Percentiles rank a stretch among this genome's conserved stretches.
Evolutionary conservation across 2,329 filamentous ascomycete genomes (phyloP).

Genomic region (Verticillium nonalfalfae): DNA sequence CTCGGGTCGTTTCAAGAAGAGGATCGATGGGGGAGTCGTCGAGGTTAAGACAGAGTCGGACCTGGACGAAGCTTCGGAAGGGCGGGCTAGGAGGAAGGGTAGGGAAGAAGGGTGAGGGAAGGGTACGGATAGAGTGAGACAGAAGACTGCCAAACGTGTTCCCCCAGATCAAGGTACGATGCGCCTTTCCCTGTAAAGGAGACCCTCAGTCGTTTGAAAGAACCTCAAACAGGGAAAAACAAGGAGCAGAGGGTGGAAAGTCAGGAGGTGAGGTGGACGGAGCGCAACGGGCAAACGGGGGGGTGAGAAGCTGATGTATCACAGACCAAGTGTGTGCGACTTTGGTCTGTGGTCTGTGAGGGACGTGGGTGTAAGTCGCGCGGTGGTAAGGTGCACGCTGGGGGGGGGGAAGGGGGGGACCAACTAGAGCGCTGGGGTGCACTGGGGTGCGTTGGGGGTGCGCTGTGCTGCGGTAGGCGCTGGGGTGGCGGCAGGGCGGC

Average conservation of each 20-base stretch:
- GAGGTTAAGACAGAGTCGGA: background rate
- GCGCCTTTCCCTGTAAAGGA: conserved; percentile 1
- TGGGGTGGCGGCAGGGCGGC: conserved; percentile 8
- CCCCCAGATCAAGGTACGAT: background rate
- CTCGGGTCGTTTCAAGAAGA: conserved; percentile 3
- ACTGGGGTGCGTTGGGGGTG: background rate
- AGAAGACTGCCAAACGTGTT: conserved; percentile 2
- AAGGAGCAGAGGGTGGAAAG: background rate
- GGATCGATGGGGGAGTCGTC: background rate
- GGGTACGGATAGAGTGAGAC: conserved; percentile 1
- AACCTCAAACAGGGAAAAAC: conserved; percentile 1
- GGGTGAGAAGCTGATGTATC: conserved; percentile 5
- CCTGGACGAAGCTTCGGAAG: background rate
- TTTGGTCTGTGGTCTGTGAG: background rate
- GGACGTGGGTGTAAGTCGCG: conserved; percentile 8
- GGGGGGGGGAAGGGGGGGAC: background rate
- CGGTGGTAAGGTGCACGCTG: background rate
- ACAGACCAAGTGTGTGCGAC: conserved; percentile 6
- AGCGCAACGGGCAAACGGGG: background rate
- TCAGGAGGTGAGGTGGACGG: background rate
- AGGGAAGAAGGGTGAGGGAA: conserved; percentile 1
- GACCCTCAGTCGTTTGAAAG: background rate
- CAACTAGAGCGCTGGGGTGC: background rate
- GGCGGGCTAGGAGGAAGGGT: background rate
- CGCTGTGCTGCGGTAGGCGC: background rate